A percentile compares a stretch with the other conserved stretches of the same genome.
Evolutionary conservation across 176 grass and related monocot species (phyloP).

Genomic region (Musa acuminata): DNA sequence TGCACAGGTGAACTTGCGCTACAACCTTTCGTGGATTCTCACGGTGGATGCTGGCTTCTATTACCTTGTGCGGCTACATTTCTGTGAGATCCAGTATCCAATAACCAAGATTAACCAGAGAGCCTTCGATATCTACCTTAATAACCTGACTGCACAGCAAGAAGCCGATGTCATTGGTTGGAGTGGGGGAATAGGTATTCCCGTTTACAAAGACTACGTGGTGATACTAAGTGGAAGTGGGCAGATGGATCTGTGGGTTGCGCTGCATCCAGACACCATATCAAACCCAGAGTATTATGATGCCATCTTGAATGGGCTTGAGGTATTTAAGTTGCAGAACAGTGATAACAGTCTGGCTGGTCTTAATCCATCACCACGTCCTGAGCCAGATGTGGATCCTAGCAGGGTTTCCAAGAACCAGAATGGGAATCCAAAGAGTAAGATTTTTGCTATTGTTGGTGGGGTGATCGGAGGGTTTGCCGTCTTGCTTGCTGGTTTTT

Average conservation of each 20-base stretch:
- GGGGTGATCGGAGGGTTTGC: constrained; percentile 35
- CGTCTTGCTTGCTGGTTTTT: constrained; percentile 45
- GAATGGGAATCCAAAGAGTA: constrained; percentile 20
- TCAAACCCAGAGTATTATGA: constrained; percentile 38
- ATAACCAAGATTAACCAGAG: constrained; percentile 55
- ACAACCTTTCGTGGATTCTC: constrained; percentile 69
- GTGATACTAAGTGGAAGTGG: constrained; percentile 35
- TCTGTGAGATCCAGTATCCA: constrained; percentile 71
- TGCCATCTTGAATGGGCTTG: constrained; percentile 83
- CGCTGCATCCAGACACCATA: constrained; percentile 39
- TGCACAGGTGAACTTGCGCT: constrained; percentile 36
- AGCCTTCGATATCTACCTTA: constrained; percentile 61
- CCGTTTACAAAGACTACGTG: constrained; percentile 51
- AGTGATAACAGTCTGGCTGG: constrained; percentile 57
- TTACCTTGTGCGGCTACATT: constrained; percentile 78
- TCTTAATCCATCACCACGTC: constrained; percentile 41
- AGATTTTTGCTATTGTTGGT: constrained; percentile 38
- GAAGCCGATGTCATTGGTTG: constrained; percentile 58
- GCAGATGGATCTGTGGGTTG: constrained; percentile 55
- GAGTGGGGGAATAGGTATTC: constrained; percentile 34
- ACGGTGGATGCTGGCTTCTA: constrained; percentile 62
- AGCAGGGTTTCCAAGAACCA: neutral
- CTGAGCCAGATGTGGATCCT: neutral
- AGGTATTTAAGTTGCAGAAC: constrained; percentile 85
- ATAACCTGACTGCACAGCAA: constrained; percentile 43